A percentile compares a stretch with the other conserved stretches of the same genome.
Evolutionary conservation across 1,139 yeast species (phyloP).

Genomic region (Torulaspora pretoriensis): DNA sequence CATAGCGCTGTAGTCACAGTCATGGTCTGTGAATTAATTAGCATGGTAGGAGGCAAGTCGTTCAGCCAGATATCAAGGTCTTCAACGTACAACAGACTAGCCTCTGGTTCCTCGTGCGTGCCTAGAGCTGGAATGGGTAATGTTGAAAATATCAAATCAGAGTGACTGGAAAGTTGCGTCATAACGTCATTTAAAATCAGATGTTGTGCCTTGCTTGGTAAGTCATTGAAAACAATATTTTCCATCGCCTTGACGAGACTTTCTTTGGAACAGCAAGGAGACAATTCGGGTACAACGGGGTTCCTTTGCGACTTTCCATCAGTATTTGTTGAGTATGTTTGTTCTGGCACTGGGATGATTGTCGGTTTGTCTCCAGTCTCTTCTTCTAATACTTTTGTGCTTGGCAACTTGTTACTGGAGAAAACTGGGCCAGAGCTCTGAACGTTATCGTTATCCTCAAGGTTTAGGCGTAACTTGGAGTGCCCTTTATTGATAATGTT

Average conservation of each 20-base stretch:
- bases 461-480: conserved; percentile 8
- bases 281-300: conserved; percentile 24
- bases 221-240: conserved; percentile 63
- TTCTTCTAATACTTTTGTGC: conserved; percentile 63
- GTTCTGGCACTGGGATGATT: conserved; percentile 48
- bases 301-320: conserved; percentile 16
- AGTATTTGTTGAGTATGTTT: conserved; percentile 9
- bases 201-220: conserved; percentile 91
- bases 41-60: conserved; percentile 72
- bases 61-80: conserved; percentile 77
- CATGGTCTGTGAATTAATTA: conserved; percentile 86
- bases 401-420: conserved; percentile 74
- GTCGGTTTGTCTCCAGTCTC: conserved; percentile 61
- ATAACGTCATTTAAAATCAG: conserved; percentile 81
- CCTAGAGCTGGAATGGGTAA: conserved; percentile 85
- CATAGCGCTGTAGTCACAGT: conserved; percentile 89
- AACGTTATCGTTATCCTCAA: conserved; percentile 34
- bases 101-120: conserved; percentile 65
- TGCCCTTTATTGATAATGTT: conserved; percentile 2
- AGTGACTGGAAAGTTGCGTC: conserved; percentile 55
- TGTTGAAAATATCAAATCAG: conserved; percentile 78
- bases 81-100: conserved; percentile 68
- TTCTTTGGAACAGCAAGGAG: conserved; percentile 30
- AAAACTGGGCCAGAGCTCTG: conserved; percentile 55
- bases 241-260: conserved; percentile 37